phyloP scores from a whole-genome alignment of 2,329 filamentous ascomycete species.

The Curvularia sp. region DNA sequence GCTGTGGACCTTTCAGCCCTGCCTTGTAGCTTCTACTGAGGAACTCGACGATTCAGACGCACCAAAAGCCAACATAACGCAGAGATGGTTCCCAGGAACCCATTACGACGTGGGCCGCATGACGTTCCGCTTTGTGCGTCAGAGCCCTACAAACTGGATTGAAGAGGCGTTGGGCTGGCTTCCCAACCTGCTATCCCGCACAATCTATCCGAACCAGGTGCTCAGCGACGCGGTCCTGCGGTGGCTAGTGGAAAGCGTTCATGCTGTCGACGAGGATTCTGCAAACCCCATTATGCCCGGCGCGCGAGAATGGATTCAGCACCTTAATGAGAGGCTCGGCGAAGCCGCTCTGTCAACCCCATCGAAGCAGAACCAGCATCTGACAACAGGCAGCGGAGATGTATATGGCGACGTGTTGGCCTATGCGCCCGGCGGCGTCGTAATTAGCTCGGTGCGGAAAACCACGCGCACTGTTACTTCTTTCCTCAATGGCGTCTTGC shows the following conservation, averaged over 20 bases:
- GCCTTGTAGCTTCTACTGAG: constrained; percentile 7
- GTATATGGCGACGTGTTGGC: constrained; percentile 41
- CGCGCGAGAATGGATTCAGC: constrained; percentile 20
- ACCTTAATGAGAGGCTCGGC: constrained; percentile 24
- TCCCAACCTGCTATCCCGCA: constrained; percentile 37
- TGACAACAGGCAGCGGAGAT: constrained; percentile 42
- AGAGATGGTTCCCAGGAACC: constrained; percentile 49
- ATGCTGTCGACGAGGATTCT: constrained; percentile 18
- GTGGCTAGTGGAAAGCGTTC: constrained; percentile 41
- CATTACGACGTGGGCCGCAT: constrained; percentile 50
- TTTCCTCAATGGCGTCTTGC: constrained; percentile 31
- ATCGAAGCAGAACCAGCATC: background rate
- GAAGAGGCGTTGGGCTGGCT: constrained; percentile 39
- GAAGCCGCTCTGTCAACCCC: background rate
- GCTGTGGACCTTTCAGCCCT: constrained; percentile 46
- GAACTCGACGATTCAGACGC: constrained; percentile 14
- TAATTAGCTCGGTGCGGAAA: constrained; percentile 28
- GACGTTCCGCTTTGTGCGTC: constrained; percentile 45
- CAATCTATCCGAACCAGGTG: constrained; percentile 46
- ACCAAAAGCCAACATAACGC: constrained; percentile 27
- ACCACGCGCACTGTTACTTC: constrained; percentile 19
- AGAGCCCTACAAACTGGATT: constrained; percentile 37
- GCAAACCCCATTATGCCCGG: constrained; percentile 30
- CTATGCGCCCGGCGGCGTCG: constrained; percentile 39
- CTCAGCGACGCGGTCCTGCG: constrained; percentile 42